phyloP scores from a whole-genome alignment of 2,329 filamentous ascomycete species.

The Diaporthe eres region DNA sequence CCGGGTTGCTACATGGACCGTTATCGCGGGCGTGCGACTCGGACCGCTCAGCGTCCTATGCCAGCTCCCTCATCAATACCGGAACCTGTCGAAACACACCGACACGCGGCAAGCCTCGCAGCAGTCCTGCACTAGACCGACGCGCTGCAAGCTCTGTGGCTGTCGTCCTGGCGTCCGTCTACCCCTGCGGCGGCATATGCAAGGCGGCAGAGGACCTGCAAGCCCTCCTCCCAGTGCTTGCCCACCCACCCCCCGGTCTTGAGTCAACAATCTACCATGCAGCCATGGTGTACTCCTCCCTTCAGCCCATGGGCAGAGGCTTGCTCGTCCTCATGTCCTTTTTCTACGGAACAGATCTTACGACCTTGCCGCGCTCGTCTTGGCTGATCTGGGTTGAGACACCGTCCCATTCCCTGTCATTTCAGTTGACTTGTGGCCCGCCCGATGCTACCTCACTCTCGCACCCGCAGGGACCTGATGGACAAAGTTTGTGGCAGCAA shows the following conservation, averaged over 20 bases:
- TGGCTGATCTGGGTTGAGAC: slow-evolving; percentile 23
- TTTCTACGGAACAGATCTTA: not conserved
- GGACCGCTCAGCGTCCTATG: slow-evolving; percentile 21
- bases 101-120: slow-evolving; percentile 37
- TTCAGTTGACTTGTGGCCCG: slow-evolving; percentile 19
- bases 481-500: slow-evolving; percentile 10
- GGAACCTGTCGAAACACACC: slow-evolving; percentile 31
- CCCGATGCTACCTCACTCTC: slow-evolving; percentile 21
- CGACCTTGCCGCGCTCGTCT: slow-evolving; percentile 9
- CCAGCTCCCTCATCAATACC: slow-evolving; percentile 19
- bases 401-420: slow-evolving; percentile 29
- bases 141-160: not conserved
- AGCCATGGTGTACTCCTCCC: slow-evolving; percentile 5
- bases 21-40: slow-evolving; percentile 26
- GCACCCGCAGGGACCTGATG: not conserved
- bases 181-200: slow-evolving; percentile 36
- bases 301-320: slow-evolving; percentile 14
- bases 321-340: slow-evolving; percentile 12
- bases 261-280: slow-evolving; percentile 32
- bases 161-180: slow-evolving; percentile 33
- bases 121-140: slow-evolving; percentile 37
- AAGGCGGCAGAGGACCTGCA: slow-evolving; percentile 33
- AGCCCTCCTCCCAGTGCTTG: not conserved
- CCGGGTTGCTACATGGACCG: slow-evolving; percentile 33
- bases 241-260: not conserved